These are phyloP conservation scores for Yarrowia phangngaensis DNA, from an alignment of 805 yeast genomes.

Conservation along the genomic window DNA sequence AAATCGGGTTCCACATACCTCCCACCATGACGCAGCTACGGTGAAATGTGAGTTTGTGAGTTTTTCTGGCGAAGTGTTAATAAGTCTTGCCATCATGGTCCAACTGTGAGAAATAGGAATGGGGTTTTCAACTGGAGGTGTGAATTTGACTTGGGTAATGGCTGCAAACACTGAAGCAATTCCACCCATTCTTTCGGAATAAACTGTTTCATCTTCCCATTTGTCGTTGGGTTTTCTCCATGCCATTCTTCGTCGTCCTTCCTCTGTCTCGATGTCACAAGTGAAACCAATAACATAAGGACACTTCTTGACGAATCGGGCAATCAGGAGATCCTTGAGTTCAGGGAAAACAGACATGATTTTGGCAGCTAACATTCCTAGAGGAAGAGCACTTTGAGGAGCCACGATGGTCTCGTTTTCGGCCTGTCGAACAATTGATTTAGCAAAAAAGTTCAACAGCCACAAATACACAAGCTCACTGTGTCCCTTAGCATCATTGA, in stretches of 20 bases:
- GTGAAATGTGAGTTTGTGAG: constrained; percentile 68
- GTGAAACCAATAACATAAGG: constrained; percentile 82
- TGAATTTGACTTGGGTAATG: constrained; percentile 52
- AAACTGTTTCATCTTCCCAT: constrained; percentile 56
- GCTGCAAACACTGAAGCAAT: constrained; percentile 77
- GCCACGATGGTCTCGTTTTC: constrained; percentile 85
- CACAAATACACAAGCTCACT: constrained; percentile 59
- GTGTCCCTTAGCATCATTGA: constrained; percentile 46
- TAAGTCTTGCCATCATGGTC: constrained; percentile 66
- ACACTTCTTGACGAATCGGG: constrained; percentile 87
- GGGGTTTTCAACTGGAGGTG: constrained; percentile 40
- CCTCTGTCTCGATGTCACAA: constrained; percentile 70
- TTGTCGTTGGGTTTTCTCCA: constrained; percentile 57
- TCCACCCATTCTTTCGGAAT: constrained; percentile 84
- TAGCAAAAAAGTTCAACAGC: constrained; percentile 78
- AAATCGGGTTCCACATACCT: constrained; percentile 62
- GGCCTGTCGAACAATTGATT: constrained; percentile 83
- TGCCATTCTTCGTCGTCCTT: constrained; percentile 82
- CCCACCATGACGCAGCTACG: constrained; percentile 87
- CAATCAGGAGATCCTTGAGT: constrained; percentile 56
- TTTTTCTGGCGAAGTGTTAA: constrained; percentile 50
- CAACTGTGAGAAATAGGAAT: constrained; percentile 58
- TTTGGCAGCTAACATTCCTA: constrained; percentile 60
- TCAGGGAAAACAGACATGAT: constrained; percentile 52
- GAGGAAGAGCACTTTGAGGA: constrained; percentile 72